These are phyloP conservation scores for Colletotrichum higginsianum DNA, from an alignment of 2,329 filamentous ascomycete species.

Conservation along the genomic window DNA sequence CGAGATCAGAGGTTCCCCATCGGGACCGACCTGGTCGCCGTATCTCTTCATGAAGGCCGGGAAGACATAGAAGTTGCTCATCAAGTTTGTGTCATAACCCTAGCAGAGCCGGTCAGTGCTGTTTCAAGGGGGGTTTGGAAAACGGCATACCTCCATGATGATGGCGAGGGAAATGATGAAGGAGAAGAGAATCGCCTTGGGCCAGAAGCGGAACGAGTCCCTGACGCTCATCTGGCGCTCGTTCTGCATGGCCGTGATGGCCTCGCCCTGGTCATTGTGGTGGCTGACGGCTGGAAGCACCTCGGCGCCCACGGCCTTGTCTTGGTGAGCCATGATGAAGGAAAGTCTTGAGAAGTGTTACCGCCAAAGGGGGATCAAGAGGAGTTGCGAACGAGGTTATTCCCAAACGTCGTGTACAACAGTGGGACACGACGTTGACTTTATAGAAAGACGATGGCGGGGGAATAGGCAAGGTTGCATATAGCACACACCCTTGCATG, in stretches of 20 bases:
- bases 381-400: conserved; percentile 27
- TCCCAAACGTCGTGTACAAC: conserved; percentile 11
- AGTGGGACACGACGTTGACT: conserved; percentile 22
- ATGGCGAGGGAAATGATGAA: conserved; percentile 47
- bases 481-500: conserved; percentile 3
- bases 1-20: conserved; percentile 61
- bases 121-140: background rate
- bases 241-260: conserved; percentile 41
- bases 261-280: conserved; percentile 31
- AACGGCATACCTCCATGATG: conserved; percentile 47
- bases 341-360: background rate
- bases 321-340: conserved; percentile 31
- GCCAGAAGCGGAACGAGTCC: conserved; percentile 45
- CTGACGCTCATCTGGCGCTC: conserved; percentile 45
- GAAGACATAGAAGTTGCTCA: conserved; percentile 56
- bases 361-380: background rate
- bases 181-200: conserved; percentile 43
- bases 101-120: conserved; percentile 36
- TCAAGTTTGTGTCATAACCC: conserved; percentile 55
- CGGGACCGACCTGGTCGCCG: conserved; percentile 52
- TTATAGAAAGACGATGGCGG: conserved; percentile 30
- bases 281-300: conserved; percentile 37
- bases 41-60: conserved; percentile 55
- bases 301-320: conserved; percentile 33
- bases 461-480: background rate